phyloP scores from a whole-genome alignment of 106 monocot genomes.

The Allium fistulosum region DNA sequence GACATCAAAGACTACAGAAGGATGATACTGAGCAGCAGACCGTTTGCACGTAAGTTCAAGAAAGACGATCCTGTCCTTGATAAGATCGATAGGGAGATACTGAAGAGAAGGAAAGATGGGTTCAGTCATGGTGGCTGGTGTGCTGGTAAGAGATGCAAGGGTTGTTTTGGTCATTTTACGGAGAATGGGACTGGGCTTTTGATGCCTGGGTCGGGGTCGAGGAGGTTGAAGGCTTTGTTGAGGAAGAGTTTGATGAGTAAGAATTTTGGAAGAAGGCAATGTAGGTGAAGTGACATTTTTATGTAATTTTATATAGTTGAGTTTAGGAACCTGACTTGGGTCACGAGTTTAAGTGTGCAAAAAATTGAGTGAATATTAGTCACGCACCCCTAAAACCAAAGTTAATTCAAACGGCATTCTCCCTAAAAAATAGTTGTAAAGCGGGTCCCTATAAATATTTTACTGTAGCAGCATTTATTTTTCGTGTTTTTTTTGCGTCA shows the following conservation, averaged over 20 bases:
- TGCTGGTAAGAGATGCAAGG: conserved; percentile 2
- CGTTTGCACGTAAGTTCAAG: conserved; percentile 83
- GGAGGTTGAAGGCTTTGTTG: conserved; percentile 61
- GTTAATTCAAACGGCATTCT: too few species aligned
- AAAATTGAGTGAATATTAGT: too few species aligned
- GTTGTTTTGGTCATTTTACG: conserved; percentile 13
- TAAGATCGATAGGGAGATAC: conserved; percentile 71
- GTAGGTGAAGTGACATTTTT: conserved; percentile 27
- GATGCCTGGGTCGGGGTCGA: conserved; percentile 56
- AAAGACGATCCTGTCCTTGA: conserved; percentile 65
- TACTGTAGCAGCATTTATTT: too few species aligned
- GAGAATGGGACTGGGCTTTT: conserved; percentile 20
- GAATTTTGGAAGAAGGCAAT: conserved; percentile 36
- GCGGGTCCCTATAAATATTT: too few species aligned
- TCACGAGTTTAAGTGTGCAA: too few species aligned
- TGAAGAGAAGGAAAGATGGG: conserved; percentile 20
- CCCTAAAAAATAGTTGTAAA: too few species aligned
- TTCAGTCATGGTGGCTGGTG: conserved; percentile 82
- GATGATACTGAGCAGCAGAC: conserved; percentile 41
- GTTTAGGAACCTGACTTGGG: too few species aligned
- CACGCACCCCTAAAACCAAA: too few species aligned
- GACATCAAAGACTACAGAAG: conserved; percentile 55
- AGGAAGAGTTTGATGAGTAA: conserved; percentile 29
- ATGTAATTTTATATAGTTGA: too few species aligned
- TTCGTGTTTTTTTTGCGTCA: too few species aligned